Evolutionary conservation across 768 basidiomycete species (phyloP), one percentile per base, ranked within the genome.

Genomic region (Boletus eberwhitei): DNA sequence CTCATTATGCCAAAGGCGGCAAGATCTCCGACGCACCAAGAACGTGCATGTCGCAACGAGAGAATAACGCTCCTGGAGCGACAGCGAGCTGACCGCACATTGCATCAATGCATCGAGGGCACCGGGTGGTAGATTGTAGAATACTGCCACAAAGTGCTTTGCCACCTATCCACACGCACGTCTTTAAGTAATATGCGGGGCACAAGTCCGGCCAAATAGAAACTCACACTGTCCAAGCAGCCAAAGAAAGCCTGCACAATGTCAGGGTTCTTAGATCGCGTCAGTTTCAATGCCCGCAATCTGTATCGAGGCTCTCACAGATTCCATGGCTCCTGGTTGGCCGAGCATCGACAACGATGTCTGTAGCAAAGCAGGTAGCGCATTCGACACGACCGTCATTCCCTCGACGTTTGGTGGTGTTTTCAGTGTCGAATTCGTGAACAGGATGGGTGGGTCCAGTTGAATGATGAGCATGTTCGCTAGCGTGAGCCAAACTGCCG

Each of bases 221-320:
- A 17, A 75, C 80, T 44, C 57, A 90, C 90, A 42, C 82, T 79
- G 42, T 92, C 90, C 77, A 90, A 79, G 65, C 85, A 94, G 9
- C 78, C 78, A 71, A 95, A 96, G 70, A 94, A 95, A 24, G 85
- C 85, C 65, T 93, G 92, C 16, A 93, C 90, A 26, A 96, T 82
- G 67, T 96, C 94, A 0, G 94, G 93, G 64, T 96, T 92, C 92
- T 32, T 32, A 6, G 21, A 45, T 22, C 26, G 12, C 9, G 41
- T 71, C 51, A 68, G 54, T 5, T 17, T 24, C 8, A 16, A 35
- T 22, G 8, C 38, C 34, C 29, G 26, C 6, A 8, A 36, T 22
- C 32, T 17, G 19, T 9, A 50, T 48, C 37, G n/a, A 50, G 6
- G 21, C 6, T 24, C 85, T 55, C 62, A 92, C 90, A 55, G 75